A percentile compares a stretch with the other conserved stretches of the same genome.
Conservation (phyloP, 306 rosid species). For the Ormosia emarginata region DNA sequence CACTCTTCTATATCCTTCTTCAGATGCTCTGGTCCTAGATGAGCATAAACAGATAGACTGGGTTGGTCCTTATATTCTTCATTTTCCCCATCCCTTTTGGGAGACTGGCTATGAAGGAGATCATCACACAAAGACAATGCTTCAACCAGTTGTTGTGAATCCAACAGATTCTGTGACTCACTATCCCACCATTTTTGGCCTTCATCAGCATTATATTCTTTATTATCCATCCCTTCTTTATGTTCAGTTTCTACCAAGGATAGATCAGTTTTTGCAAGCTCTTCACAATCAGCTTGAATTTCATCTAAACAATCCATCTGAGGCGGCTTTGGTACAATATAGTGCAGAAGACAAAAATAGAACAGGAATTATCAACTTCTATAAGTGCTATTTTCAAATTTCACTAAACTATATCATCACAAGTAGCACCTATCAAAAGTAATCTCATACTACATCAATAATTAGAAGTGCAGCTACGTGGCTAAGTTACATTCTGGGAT, state of each 20-base stretch:
- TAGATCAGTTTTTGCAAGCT: conserved; percentile 24
- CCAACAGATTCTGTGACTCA: conserved; percentile 72
- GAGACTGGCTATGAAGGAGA: conserved; percentile 79
- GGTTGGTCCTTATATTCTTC: conserved; percentile 37
- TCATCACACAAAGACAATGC: conserved; percentile 69
- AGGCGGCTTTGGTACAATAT: conserved; percentile 16
- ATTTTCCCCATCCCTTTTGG: conserved; percentile 39
- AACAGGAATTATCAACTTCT: conserved; percentile 22
- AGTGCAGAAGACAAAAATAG: background rate
- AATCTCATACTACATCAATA: background rate
- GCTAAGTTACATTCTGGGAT: background rate
- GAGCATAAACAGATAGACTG: conserved; percentile 59
- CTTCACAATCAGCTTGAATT: conserved; percentile 39
- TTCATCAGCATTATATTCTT: conserved; percentile 48
- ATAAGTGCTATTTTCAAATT: background rate
- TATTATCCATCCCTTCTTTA: conserved; percentile 25
- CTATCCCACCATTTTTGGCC: conserved; percentile 82
- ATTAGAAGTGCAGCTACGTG: background rate
- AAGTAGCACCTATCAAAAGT: background rate
- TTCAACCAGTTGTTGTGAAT: conserved; percentile 83
- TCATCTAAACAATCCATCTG: conserved; percentile 37
- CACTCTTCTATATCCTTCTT: conserved; percentile 85
- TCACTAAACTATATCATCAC: background rate
- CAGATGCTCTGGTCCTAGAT: conserved; percentile 63
- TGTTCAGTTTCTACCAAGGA: conserved; percentile 20